These are phyloP conservation scores for Gillenia trifoliata DNA, from an alignment of 306 rosid genomes.

Conservation along the genomic window DNA sequence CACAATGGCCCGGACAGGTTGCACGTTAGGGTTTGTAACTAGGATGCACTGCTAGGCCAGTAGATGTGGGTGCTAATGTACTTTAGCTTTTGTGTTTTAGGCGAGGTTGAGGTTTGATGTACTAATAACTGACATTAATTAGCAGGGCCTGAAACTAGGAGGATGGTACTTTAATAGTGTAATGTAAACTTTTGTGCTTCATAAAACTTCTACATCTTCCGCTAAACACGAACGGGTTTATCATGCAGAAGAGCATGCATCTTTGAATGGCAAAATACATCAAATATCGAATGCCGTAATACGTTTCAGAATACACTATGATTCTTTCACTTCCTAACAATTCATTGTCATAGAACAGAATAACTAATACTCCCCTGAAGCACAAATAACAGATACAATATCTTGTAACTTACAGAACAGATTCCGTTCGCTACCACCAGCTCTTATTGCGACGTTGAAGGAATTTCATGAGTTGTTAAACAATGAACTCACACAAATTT, in stretches of 20 bases:
- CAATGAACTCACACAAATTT: constrained; percentile 30
- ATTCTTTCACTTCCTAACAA: constrained; percentile 23
- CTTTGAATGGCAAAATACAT: constrained; percentile 5
- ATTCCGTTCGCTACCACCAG: constrained; percentile 24
- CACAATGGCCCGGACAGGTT: neutral
- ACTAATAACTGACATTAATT: constrained; percentile 13
- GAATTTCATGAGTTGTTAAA: constrained; percentile 27
- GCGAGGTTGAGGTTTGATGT: constrained; percentile 14
- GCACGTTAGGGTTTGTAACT: neutral
- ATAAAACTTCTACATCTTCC: neutral
- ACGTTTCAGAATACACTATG: constrained; percentile 17
- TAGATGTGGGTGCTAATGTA: neutral
- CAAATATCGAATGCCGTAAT: neutral
- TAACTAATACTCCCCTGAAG: constrained; percentile 10
- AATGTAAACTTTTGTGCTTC: neutral
- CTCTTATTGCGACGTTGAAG: constrained; percentile 40
- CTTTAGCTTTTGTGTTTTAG: constrained; percentile 17
- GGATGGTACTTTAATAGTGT: neutral
- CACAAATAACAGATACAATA: constrained; percentile 25
- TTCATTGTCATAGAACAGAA: constrained; percentile 3
- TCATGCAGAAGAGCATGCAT: neutral
- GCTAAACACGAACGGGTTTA: neutral
- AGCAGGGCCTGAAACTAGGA: constrained; percentile 1
- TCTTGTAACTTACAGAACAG: constrained; percentile 19
- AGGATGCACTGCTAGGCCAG: neutral